Base-by-base conservation (phyloP, 495 filamentous ascomycete genomes). In the Tuber microsphaerosporum region DNA sequence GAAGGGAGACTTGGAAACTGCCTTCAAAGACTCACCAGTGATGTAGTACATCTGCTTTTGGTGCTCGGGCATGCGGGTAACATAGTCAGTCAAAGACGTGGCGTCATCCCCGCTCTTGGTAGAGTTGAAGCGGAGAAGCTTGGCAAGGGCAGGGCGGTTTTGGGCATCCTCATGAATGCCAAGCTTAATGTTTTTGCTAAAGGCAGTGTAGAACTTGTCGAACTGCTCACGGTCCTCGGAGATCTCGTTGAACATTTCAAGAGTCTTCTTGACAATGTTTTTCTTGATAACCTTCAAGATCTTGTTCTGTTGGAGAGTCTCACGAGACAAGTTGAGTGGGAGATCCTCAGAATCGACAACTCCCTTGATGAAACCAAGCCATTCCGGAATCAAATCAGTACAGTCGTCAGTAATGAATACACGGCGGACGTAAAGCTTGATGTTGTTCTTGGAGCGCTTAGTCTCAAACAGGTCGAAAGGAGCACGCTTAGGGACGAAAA, bases 241-340 rank as follows among this genome's bases (percentile, higher is more conserved):
- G 81, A 99, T 98, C 89, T 99, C 95, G 77, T 88, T 88, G 91
- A 99, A 99, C 86, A 99, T 93, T 89, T 99, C 95, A 72, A 99
- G 92, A 73, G 93, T 92, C 94, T 99, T 99, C 93, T 98, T 99
- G 88, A 99, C 94, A 77, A 99, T 95, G 91, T 99, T 99, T 94
- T 99, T 99, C 89, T 93, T 94, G 90, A 99, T 99, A 84, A 99
- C 95, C 91, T 99, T 99, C 95, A 99, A 97, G 89, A 99, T 99
- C 93, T 98, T 98, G 92, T 98, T 98, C 89, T 98, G 96, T 87
- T 99, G 95, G 71, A 99, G 93, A 75, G 96, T 98, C 90, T 99
- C 95, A 91, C 95, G 96, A 85, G 96, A 98, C 86, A 99, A 86
- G 89, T 99, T 99, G 83, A 99, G 90, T 76, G 95, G 95, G 48